phyloP scores from a whole-genome alignment of 78 protist species.

The Dictyostelium firmibasis region DNA sequence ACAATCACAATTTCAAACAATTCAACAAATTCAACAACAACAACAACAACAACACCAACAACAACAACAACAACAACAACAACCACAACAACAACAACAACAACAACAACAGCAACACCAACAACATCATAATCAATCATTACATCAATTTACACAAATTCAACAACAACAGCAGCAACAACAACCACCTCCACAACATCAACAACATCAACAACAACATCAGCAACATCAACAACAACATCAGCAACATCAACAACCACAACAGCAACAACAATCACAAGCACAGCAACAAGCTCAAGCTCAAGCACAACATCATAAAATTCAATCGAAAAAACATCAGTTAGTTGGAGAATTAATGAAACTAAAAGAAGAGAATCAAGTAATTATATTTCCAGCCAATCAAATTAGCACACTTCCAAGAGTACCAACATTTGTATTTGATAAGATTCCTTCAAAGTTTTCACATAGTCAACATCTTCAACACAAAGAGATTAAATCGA shows the following conservation, averaged over 20 bases:
- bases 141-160: background rate
- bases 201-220: background rate
- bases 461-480: slow-evolving; percentile 3
- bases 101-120: no score
- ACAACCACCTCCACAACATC: background rate
- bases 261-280: slow-evolving; percentile 8
- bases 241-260: background rate
- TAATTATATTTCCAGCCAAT: slow-evolving; percentile 56
- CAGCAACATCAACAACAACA: background rate
- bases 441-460: slow-evolving; percentile 38
- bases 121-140: background rate
- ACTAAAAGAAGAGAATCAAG: slow-evolving; percentile 59
- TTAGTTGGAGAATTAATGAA: background rate
- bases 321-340: slow-evolving; percentile 24
- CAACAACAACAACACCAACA: background rate
- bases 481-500: slow-evolving; percentile 42
- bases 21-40: background rate
- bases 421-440: slow-evolving; percentile 65
- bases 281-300: slow-evolving; percentile 8
- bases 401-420: slow-evolving; percentile 56
- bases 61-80: background rate
- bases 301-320: slow-evolving; percentile 37
- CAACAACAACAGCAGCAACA: slow-evolving; percentile 16
- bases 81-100: background rate
- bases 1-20: background rate